These are phyloP conservation scores for Sugiyamaella grinbergsii DNA, from an alignment of 1,139 yeast genomes.

Conservation along the genomic window DNA sequence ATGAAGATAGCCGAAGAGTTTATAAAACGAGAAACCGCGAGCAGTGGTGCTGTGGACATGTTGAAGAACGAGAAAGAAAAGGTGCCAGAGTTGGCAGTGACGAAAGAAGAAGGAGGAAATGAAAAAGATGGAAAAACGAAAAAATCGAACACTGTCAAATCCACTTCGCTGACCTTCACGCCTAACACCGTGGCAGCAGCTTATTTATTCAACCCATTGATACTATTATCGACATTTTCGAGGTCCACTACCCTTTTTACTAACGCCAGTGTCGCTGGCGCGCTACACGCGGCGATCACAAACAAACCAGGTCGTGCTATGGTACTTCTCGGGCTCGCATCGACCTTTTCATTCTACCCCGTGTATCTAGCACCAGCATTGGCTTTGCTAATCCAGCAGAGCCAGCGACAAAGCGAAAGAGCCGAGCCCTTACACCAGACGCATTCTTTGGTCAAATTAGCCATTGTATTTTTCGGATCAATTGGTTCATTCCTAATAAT, in stretches of 20 bases:
- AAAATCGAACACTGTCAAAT: not conserved
- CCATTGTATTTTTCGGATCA: constrained; percentile 30
- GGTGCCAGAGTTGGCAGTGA: not conserved
- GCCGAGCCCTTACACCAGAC: constrained; percentile 8
- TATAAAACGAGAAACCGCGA: no score
- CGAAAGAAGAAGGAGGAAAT: not conserved
- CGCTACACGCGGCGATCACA: constrained; percentile 52
- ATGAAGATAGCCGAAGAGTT: constrained; percentile 44
- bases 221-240: constrained; percentile 65
- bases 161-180: no score
- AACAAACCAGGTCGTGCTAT: constrained; percentile 51
- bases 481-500: constrained; percentile 43
- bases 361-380: constrained; percentile 43
- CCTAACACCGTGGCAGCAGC: constrained; percentile 48
- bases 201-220: constrained; percentile 79
- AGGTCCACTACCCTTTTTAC: constrained; percentile 67
- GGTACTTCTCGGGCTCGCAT: constrained; percentile 60
- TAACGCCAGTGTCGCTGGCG: constrained; percentile 56
- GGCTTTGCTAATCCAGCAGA: constrained; percentile 21
- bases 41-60: no score
- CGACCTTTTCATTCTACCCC: constrained; percentile 67
- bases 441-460: constrained; percentile 19
- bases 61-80: not conserved
- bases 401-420: not conserved
- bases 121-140: not conserved